phyloP scores from a whole-genome alignment of 2,329 filamentous ascomycete species.

The Moelleriella libera region DNA sequence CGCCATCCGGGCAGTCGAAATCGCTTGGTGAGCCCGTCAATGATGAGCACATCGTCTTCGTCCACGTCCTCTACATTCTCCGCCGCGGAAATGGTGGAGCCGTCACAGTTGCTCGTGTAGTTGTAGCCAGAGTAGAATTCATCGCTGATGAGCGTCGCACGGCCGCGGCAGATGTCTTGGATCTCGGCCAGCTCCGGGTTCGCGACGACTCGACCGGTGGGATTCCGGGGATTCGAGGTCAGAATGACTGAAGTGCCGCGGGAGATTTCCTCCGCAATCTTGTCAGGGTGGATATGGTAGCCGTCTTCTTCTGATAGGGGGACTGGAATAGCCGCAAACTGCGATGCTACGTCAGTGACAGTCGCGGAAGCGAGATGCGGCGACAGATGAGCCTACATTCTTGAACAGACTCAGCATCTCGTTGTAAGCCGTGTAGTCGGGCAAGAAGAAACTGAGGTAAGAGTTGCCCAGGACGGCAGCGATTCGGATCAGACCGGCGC shows the following conservation, averaged over 20 bases:
- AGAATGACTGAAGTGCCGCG: slow-evolving; percentile 79
- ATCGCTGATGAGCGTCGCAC: slow-evolving; percentile 85
- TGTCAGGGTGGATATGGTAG: slow-evolving; percentile 87
- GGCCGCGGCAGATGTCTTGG: slow-evolving; percentile 81
- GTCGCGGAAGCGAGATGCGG: background rate
- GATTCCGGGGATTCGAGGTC: slow-evolving; percentile 91
- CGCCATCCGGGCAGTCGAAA: slow-evolving; percentile 95
- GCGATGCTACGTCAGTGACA: background rate
- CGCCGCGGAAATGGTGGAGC: slow-evolving; percentile 74
- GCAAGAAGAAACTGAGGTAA: slow-evolving; percentile 87
- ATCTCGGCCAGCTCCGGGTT: slow-evolving; percentile 81
- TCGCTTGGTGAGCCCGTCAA: slow-evolving; percentile 91
- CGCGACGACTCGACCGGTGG: slow-evolving; percentile 74
- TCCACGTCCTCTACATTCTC: slow-evolving; percentile 85
- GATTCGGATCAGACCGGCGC: slow-evolving; percentile 86
- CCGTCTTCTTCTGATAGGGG: slow-evolving; percentile 73
- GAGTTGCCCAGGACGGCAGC: slow-evolving; percentile 87
- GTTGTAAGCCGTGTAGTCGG: slow-evolving; percentile 93
- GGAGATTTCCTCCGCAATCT: slow-evolving; percentile 82
- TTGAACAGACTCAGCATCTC: slow-evolving; percentile 94
- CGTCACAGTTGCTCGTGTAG: slow-evolving; percentile 86
- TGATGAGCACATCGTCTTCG: slow-evolving; percentile 81
- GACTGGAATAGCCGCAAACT: slow-evolving; percentile 78
- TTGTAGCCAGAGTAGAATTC: slow-evolving; percentile 97
- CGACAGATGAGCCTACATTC: slow-evolving; percentile 43